phyloP scores from a whole-genome alignment of 73 alveolate species.

The Symbiodinium pilosum region DNA sequence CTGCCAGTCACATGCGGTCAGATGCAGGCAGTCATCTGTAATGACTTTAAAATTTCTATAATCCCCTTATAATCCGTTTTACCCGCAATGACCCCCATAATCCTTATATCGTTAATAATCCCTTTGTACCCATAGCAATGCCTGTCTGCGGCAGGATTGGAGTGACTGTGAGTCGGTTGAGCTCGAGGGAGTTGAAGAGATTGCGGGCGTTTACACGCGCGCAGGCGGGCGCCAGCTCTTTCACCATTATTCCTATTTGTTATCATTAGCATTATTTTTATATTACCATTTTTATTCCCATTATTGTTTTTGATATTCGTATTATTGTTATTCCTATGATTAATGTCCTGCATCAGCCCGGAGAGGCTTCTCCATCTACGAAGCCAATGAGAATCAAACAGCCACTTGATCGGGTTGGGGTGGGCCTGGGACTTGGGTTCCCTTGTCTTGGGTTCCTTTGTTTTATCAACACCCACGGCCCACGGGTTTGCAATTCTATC shows the following conservation, averaged over 20 bases:
- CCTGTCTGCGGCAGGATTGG: not conserved
- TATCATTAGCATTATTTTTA: not conserved
- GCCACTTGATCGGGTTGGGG: not conserved
- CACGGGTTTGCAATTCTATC: too few species aligned
- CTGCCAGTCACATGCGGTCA: too few species aligned
- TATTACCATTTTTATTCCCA: too few species aligned
- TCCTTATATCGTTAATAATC: not conserved
- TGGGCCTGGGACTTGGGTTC: too few species aligned
- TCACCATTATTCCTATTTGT: not conserved
- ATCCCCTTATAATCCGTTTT: too few species aligned
- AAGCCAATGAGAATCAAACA: constrained; percentile 27
- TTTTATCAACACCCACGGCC: too few species aligned
- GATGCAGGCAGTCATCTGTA: too few species aligned
- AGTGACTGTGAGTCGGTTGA: constrained; percentile 22
- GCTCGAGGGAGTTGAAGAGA: not conserved
- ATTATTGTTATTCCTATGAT: too few species aligned
- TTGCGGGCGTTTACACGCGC: constrained; percentile 23
- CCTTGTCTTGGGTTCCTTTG: too few species aligned
- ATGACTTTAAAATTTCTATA: too few species aligned
- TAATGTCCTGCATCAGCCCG: too few species aligned
- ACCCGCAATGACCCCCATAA: not conserved
- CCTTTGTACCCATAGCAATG: not conserved
- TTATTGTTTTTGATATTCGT: too few species aligned
- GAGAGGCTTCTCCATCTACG: constrained; percentile 40
- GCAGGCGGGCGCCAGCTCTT: not conserved